Conservation (phyloP, 2,329 filamentous ascomycete genomes). For the Fusarium nematophilum region DNA sequence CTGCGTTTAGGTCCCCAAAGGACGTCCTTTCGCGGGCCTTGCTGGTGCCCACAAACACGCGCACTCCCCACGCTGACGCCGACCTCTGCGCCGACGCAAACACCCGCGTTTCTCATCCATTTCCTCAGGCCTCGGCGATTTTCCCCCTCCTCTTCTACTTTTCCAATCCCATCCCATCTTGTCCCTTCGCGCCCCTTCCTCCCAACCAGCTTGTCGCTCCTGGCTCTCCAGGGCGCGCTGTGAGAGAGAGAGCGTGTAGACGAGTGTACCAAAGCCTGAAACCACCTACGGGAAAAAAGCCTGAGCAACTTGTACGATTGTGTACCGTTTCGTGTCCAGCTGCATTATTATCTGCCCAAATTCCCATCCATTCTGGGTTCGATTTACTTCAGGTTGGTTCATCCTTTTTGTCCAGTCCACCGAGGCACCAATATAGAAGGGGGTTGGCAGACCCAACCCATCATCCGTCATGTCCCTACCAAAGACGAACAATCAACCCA, state of each 20-base stretch:
- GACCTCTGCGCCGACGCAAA: conserved; percentile 36
- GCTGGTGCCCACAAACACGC: conserved; percentile 37
- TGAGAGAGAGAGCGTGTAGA: conserved; percentile 38
- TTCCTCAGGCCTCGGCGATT: conserved; percentile 16
- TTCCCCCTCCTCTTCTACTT: conserved; percentile 21
- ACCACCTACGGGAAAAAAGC: conserved; percentile 6
- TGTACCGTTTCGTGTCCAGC: conserved; percentile 10
- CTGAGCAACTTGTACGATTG: conserved; percentile 37
- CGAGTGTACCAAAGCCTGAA: conserved; percentile 22
- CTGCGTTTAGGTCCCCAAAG: conserved; percentile 30
- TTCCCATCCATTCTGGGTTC: conserved; percentile 12
- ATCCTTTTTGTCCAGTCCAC: conserved; percentile 33
- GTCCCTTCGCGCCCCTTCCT: conserved; percentile 30
- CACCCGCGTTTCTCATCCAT: conserved; percentile 35
- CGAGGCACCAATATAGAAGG: conserved; percentile 12
- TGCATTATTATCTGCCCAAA: neutral
- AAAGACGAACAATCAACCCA: conserved; percentile 22
- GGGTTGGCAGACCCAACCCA: conserved; percentile 18
- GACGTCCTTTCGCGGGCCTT: conserved; percentile 27
- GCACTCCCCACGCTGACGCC: conserved; percentile 35
- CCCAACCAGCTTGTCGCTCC: conserved; percentile 42
- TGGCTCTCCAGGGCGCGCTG: conserved; percentile 45
- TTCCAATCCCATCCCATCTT: conserved; percentile 21
- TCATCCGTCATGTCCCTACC: conserved; percentile 15
- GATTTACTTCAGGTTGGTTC: conserved; percentile 41